Percentiles rank a stretch among this genome's conserved stretches.
These are phyloP conservation scores for Leishmania lainsoni DNA, from an alignment of 208 protist species.

Conservation along the genomic window DNA sequence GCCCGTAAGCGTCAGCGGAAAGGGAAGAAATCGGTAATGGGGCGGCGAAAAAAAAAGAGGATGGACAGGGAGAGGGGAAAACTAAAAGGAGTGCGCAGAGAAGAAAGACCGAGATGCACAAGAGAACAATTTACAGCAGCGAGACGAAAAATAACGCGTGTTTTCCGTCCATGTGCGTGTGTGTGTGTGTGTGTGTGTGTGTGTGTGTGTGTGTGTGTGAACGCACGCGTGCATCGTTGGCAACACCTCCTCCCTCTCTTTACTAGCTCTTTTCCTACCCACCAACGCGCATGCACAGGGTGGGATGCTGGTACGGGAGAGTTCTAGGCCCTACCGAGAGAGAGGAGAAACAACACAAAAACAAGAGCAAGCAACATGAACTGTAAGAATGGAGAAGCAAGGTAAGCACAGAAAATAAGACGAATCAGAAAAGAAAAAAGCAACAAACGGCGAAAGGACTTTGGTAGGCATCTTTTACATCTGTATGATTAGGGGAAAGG, in stretches of 20 bases:
- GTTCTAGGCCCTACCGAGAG: background rate
- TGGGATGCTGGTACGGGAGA: background rate
- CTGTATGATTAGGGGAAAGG: background rate
- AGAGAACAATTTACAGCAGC: background rate
- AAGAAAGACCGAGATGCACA: background rate
- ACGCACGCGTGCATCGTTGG: background rate
- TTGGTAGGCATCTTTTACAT: background rate
- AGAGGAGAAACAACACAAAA: slow-evolving; percentile 1
- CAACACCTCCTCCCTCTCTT: background rate
- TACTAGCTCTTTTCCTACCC: background rate
- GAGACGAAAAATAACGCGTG: background rate
- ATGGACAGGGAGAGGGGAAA: background rate
- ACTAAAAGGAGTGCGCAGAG: background rate
- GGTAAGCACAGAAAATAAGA: background rate
- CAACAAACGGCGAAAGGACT: background rate
- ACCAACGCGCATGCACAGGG: background rate
- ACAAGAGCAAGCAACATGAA: background rate
- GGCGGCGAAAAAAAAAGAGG: background rate
- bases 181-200: background rate
- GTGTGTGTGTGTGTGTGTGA: slow-evolving; percentile 1
- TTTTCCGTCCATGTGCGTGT: background rate
- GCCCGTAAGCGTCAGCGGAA: background rate
- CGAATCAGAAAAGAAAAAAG: background rate
- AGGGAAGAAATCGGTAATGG: background rate
- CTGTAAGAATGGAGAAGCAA: background rate